A percentile compares a stretch with the other conserved stretches of the same genome.
These are phyloP conservation scores for Theileria sp. DNA, from an alignment of 169 alveolate genomes.

Conservation along the genomic window DNA sequence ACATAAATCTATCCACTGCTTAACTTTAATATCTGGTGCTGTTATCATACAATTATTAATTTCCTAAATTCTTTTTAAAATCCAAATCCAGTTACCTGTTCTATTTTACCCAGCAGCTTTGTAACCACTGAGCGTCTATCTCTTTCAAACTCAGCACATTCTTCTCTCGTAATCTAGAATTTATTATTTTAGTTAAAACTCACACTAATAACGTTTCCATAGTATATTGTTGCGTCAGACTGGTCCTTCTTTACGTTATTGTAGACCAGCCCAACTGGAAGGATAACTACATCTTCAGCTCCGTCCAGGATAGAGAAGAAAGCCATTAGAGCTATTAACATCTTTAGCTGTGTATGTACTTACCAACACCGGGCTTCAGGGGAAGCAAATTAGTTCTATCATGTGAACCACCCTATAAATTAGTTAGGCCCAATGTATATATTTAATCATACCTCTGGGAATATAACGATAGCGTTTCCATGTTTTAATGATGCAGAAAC, in stretches of 20 bases:
- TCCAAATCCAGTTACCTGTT: constrained; percentile 36
- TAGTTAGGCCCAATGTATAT: not conserved
- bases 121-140: constrained; percentile 74
- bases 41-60: constrained; percentile 79
- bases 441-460: constrained; percentile 82
- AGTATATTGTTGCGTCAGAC: constrained; percentile 81
- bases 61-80: constrained; percentile 51
- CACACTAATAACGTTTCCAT: constrained; percentile 82
- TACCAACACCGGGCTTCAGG: constrained; percentile 90
- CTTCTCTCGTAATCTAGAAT: constrained; percentile 68
- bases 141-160: constrained; percentile 72
- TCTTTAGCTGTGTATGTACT: not conserved
- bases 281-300: constrained; percentile 85
- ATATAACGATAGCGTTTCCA: constrained; percentile 89
- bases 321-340: constrained; percentile 81
- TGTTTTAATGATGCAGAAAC: constrained; percentile 82
- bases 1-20: constrained; percentile 76
- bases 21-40: constrained; percentile 76
- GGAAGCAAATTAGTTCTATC: constrained; percentile 91
- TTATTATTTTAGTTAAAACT: not conserved
- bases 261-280: constrained; percentile 86
- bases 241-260: constrained; percentile 80
- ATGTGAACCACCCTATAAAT: constrained; percentile 89
- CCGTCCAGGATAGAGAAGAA: constrained; percentile 89
- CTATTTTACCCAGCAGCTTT: constrained; percentile 69